Conservation (phyloP, 2,329 filamentous ascomycete species). For the Graphium sp. region DNA sequence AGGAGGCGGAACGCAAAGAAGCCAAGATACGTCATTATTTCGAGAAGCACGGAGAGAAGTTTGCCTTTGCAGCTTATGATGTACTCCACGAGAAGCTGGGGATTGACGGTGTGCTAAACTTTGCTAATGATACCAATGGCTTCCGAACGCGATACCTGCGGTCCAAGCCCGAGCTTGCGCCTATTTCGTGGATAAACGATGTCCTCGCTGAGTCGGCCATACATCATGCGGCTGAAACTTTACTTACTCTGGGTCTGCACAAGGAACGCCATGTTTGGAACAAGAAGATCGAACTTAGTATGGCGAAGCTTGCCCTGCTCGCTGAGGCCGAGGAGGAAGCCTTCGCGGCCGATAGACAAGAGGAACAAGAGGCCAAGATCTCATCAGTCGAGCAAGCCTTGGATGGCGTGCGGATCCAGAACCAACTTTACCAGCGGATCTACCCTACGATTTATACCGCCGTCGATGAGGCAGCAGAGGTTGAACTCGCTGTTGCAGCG, state of each 20-base stretch:
- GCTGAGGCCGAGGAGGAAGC: constrained; percentile 32
- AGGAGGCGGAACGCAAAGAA: constrained; percentile 28
- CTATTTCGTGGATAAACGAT: constrained; percentile 91
- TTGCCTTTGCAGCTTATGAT: constrained; percentile 65
- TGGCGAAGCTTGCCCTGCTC: constrained; percentile 68
- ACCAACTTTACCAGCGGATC: constrained; percentile 57
- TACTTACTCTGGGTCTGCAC: constrained; percentile 52
- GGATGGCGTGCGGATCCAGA: constrained; percentile 61
- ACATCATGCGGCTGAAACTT: constrained; percentile 50
- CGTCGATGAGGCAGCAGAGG: constrained; percentile 63
- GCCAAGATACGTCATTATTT: constrained; percentile 36
- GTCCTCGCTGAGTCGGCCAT: constrained; percentile 63
- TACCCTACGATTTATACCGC: constrained; percentile 50
- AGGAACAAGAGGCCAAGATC: too few relatives aligned
- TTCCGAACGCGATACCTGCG: constrained; percentile 68
- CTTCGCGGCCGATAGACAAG: constrained; percentile 6
- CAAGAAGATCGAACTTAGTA: constrained; percentile 81
- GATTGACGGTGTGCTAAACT: constrained; percentile 52
- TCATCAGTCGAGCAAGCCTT: too few relatives aligned
- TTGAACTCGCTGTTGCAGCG: constrained; percentile 58
- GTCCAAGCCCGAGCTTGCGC: constrained; percentile 52
- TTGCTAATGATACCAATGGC: constrained; percentile 48
- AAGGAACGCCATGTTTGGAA: constrained; percentile 74
- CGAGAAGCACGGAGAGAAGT: constrained; percentile 45
- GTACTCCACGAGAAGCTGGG: constrained; percentile 54